These are phyloP conservation scores for Psilocybe cubensis DNA, from an alignment of 768 basidiomycete genomes.

Conservation along the genomic window DNA sequence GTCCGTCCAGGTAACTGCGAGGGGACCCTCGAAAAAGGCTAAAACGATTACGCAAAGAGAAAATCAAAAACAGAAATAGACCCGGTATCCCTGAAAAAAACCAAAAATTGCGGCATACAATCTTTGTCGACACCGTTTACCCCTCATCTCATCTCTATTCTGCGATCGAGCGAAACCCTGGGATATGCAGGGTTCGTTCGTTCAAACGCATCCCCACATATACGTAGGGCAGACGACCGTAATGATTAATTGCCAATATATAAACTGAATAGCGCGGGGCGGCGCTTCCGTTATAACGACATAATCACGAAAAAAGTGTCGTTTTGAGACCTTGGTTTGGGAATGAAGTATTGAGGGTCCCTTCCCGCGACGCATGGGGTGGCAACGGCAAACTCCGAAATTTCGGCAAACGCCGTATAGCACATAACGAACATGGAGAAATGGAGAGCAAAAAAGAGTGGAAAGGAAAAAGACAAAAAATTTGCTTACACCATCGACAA, in stretches of 20 bases:
- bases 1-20: background rate
- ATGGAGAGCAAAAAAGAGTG: conserved; percentile 12
- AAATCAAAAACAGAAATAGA: background rate
- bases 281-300: background rate
- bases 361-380: background rate
- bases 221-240: background rate
- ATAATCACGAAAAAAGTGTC: background rate
- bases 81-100: background rate
- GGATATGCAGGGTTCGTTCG: background rate
- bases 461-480: conserved; percentile 15
- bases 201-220: background rate
- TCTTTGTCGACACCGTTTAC: background rate
- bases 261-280: background rate
- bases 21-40: background rate
- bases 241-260: background rate
- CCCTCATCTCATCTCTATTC: too few relatives aligned
- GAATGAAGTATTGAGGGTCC: background rate
- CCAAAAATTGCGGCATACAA: background rate
- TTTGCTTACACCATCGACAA: conserved; percentile 67
- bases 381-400: too few relatives aligned
- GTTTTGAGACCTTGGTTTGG: background rate
- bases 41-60: background rate
- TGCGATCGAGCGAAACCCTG: too few relatives aligned
- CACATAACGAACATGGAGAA: background rate
- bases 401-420: background rate